Base-by-base conservation (phyloP, 495 filamentous ascomycete genomes). In the Saxophila tyrrhenica region DNA sequence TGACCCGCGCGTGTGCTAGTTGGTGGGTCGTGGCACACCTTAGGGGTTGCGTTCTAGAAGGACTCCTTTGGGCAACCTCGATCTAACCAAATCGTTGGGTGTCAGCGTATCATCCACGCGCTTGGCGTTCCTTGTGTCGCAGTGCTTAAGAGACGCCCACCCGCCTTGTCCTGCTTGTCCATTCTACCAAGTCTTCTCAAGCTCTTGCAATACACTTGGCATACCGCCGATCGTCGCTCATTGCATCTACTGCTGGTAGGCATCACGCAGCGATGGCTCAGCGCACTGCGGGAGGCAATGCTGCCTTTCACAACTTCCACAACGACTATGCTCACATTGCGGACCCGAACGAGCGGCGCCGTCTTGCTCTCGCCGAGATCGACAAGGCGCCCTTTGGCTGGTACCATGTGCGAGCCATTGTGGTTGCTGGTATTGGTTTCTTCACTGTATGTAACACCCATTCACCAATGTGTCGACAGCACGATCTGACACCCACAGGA, bases 391-490 rank as follows among this genome's bases (percentile, higher is more conserved):
- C 79, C 5, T 89, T 90, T 56, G 83, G 86, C 58, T 86, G 85
- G 80, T 84, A 84, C 64, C 86, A 89, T 66, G 76, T 83, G 11
- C 80, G 84, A 25, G 85, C 85, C 42, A 72, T 85, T 22, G 70
- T 87, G 24, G 85, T 92, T 8, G 85, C 86, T n/a, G 87, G 86
- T 61, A 78, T 86, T 47, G 86, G 86, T 55, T 89, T 91, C 77
- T 89, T 91, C 70, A 86, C 85, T 25, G 45, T 48, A 48, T 7
- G 45, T 25, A 17, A 39, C n/a, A n/a, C 16, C 35, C 16, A 44
- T 44, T 44, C 41, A 17, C 15, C 7, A 8, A 21, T 44, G 8
- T 44, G 41, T 5, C 41, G 8, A n/a, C 15, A 44, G 19, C 15
- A 5, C 41, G 5, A n/a, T 8, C 19, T 44, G 41, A 44, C 19